Base-by-base conservation (phyloP, 2,329 filamentous ascomycete genomes). In the Pezicula rhizophila region DNA sequence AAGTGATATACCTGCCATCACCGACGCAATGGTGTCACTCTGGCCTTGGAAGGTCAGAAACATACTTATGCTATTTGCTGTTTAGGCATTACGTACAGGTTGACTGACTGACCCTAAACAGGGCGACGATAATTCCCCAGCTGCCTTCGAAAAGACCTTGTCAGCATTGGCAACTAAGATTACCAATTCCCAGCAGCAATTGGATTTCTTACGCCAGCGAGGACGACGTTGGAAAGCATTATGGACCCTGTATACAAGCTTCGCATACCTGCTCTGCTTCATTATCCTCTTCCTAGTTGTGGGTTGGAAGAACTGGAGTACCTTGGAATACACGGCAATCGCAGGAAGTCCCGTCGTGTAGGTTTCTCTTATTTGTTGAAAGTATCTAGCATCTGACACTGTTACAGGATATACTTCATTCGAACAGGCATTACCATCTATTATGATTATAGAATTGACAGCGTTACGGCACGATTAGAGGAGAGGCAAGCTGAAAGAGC, bases 121-220 rank as follows among this genome's bases (percentile, higher is more conserved):
- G 89, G 80, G 81, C 69, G 79, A 88, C 63, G 79, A 85, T 66
- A 86, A 80, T 64, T 95, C 91, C 57, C 86, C 93, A 23, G 91
- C 90, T 45, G 88, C 85, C 4, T 99, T 97, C 65, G 93, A 99
- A 71, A 96, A 91, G 74, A 82, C 85, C 2, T 82, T 99, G 26
- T 88, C 89, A 8, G 77, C 81, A 20, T 80, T 99, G 41, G 87
- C 91, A 10, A 74, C 75, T 46, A 96, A 93, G 70, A 96, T 99
- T 66, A 76, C 84, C 37, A 78, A 82, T 54, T 82, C 85, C 2
- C 86, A 86, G 59, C 72, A 84, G 38, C 80, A 78, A 45, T 84
- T 96, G 57, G 90, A 96, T 61, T 75, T 74, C 38, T 76, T 86
- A 35, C 82, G 89, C 42, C 78, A 85, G 58, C 80, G 79, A 52